Percentiles rank a stretch among this genome's conserved stretches.
phyloP scores from a whole-genome alignment of 176 grass and related monocot genomes.

The Metroxylon sagu region DNA sequence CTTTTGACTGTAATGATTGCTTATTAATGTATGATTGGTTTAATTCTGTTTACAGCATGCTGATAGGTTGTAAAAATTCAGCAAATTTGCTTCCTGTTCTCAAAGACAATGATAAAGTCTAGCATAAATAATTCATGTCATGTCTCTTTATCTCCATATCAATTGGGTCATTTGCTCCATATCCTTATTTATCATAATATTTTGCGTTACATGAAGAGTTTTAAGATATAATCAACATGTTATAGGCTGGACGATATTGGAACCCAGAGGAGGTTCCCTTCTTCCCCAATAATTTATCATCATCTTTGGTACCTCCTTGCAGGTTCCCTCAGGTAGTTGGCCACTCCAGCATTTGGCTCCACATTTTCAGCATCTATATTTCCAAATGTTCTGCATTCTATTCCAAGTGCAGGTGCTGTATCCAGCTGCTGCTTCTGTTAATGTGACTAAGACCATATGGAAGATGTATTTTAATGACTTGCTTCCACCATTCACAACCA shows the following conservation, averaged over 20 bases:
- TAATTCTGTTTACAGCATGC: too few relatives aligned
- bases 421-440: constrained; percentile 40
- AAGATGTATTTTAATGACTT: constrained; percentile 75
- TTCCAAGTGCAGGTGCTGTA: constrained; percentile 43
- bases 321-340: constrained; percentile 33
- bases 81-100: too few relatives aligned
- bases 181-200: too few relatives aligned
- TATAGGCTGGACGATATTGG: constrained; percentile 56
- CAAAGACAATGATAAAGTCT: too few relatives aligned
- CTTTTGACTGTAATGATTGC: too few relatives aligned
- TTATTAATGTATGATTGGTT: too few relatives aligned
- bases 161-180: too few relatives aligned
- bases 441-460: constrained; percentile 69
- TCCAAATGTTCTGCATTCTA: neutral
- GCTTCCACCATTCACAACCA: constrained; percentile 54
- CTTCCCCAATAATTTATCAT: constrained; percentile 51
- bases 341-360: constrained; percentile 2
- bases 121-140: too few relatives aligned
- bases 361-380: neutral
- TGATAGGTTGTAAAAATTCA: too few relatives aligned
- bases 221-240: neutral
- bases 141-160: too few relatives aligned
- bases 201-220: too few relatives aligned
- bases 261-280: constrained; percentile 81
- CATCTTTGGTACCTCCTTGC: constrained; percentile 24